phyloP scores from a whole-genome alignment of 1,284 basidiomycete genomes.

The Sphagnurus paluster region DNA sequence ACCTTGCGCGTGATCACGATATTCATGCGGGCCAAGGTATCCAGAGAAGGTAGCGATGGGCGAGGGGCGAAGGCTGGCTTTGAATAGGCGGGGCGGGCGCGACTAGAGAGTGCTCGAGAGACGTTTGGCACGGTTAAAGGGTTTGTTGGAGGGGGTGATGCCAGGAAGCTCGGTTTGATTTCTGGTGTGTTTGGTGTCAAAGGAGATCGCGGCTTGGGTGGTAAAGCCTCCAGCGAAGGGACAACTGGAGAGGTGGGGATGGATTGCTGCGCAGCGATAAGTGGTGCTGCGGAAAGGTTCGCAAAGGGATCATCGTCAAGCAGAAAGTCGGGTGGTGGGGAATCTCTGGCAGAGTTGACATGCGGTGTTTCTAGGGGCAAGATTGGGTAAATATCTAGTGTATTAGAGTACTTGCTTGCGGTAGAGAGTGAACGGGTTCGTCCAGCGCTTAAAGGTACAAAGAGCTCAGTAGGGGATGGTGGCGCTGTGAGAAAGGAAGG shows the following conservation, averaged over 20 bases:
- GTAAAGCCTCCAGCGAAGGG: slow-evolving; percentile 11
- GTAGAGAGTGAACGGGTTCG: slow-evolving; percentile 25
- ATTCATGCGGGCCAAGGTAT: slow-evolving; percentile 57
- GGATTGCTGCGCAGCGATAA: slow-evolving; percentile 13
- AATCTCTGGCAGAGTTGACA: slow-evolving; percentile 23
- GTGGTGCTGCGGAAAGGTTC: slow-evolving; percentile 39
- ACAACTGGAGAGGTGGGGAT: slow-evolving; percentile 17
- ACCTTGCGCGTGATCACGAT: slow-evolving; percentile 58
- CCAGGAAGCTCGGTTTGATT: slow-evolving; percentile 15
- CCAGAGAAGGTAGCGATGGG: slow-evolving; percentile 67
- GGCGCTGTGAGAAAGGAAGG: slow-evolving; percentile 39
- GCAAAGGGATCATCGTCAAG: slow-evolving; percentile 75
- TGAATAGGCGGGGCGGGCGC: slow-evolving; percentile 49
- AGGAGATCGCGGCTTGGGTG: slow-evolving; percentile 20
- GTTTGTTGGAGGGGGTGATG: slow-evolving; percentile 17
- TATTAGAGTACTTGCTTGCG: slow-evolving; percentile 16
- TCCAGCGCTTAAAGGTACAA: slow-evolving; percentile 7
- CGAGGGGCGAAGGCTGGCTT: slow-evolving; percentile 57
- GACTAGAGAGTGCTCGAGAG: slow-evolving; percentile 22
- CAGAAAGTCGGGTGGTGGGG: slow-evolving; percentile 42
- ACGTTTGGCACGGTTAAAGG: slow-evolving; percentile 16
- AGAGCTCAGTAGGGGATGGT: slow-evolving; percentile 13
- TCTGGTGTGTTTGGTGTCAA: slow-evolving; percentile 20
- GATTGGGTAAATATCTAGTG: slow-evolving; percentile 5
- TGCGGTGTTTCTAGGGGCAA: slow-evolving; percentile 10